phyloP scores from a whole-genome alignment of 306 rosid species.

The Ceratonia siliqua region DNA sequence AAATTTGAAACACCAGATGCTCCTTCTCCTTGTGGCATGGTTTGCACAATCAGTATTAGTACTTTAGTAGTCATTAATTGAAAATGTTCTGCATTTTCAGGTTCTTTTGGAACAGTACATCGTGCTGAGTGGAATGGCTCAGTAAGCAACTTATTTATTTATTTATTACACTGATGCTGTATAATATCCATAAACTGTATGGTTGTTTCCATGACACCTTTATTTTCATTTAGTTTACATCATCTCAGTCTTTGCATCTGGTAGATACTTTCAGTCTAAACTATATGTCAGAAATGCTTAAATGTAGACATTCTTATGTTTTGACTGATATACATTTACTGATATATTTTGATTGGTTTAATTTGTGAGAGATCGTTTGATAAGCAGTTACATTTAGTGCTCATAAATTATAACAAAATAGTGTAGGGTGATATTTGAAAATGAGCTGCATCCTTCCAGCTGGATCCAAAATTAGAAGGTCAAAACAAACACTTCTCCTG shows the following conservation, averaged over 20 bases:
- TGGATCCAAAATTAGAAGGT: conserved; percentile 18
- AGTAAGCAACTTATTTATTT: conserved; percentile 42
- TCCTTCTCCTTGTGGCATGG: conserved; percentile 16
- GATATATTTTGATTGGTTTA: too few species aligned
- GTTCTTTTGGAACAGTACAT: conserved; percentile 84
- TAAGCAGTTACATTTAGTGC: too few species aligned
- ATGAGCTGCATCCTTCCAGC: neutral
- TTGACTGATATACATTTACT: too few species aligned
- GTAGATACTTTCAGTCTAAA: neutral
- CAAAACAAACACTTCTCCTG: neutral
- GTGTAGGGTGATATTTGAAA: neutral
- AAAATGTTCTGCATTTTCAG: conserved; percentile 44
- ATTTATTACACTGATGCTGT: neutral
- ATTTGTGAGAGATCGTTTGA: neutral
- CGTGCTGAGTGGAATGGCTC: conserved; percentile 88
- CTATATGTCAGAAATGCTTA: neutral
- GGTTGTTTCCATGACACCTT: neutral
- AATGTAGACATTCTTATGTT: neutral
- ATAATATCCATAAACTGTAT: neutral
- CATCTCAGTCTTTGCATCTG: neutral
- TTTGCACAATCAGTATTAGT: neutral
- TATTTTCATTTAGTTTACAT: neutral
- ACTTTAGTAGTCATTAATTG: conserved; percentile 2
- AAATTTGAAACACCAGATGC: neutral
- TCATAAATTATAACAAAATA: too few species aligned